A percentile compares a stretch with the other conserved stretches of the same genome.
Conservation (phyloP, 129 eudicot genomes). For the Chrysanthemum makinoi region DNA sequence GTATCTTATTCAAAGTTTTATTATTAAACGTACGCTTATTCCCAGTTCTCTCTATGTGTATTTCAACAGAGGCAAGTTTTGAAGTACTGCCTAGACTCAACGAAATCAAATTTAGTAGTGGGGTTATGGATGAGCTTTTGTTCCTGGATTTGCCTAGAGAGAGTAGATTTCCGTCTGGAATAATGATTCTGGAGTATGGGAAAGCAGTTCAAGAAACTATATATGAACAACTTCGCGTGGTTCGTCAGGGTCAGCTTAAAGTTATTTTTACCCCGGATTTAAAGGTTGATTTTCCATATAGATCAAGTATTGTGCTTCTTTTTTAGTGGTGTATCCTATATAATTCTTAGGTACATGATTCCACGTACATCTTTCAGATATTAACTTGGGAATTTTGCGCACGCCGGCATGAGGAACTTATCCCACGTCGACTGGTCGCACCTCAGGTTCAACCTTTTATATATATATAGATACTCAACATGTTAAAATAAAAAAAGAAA, state of each 20-base stretch:
- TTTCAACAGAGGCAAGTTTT: slow-evolving; percentile 77
- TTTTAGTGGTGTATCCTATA: neutral
- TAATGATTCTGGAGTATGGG: slow-evolving; percentile 84
- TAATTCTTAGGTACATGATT: neutral
- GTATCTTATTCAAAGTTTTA: slow-evolving; percentile 3
- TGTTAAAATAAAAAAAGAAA: too few relatives aligned
- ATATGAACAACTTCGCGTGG: slow-evolving; percentile 94
- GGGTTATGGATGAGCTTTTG: slow-evolving; percentile 87
- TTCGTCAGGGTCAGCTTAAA: slow-evolving; percentile 95
- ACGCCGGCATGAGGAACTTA: slow-evolving; percentile 89
- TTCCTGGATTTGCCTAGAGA: slow-evolving; percentile 87
- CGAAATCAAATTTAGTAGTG: slow-evolving; percentile 90
- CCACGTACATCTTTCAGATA: slow-evolving; percentile 43
- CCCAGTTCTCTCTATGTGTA: neutral
- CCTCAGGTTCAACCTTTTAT: slow-evolving; percentile 65
- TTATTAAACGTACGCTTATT: too few relatives aligned
- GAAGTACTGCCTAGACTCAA: slow-evolving; percentile 92
- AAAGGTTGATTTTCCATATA: slow-evolving; percentile 45
- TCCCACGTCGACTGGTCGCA: slow-evolving; percentile 85
- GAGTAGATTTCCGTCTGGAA: slow-evolving; percentile 67
- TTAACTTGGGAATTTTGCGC: slow-evolving; percentile 98
- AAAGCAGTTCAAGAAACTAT: slow-evolving; percentile 96
- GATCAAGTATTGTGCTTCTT: neutral
- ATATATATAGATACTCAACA: too few relatives aligned
- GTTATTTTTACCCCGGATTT: slow-evolving; percentile 78